These are phyloP conservation scores for Fusarium sp. DNA, from an alignment of 2,329 filamentous ascomycete genomes.

Conservation along the genomic window DNA sequence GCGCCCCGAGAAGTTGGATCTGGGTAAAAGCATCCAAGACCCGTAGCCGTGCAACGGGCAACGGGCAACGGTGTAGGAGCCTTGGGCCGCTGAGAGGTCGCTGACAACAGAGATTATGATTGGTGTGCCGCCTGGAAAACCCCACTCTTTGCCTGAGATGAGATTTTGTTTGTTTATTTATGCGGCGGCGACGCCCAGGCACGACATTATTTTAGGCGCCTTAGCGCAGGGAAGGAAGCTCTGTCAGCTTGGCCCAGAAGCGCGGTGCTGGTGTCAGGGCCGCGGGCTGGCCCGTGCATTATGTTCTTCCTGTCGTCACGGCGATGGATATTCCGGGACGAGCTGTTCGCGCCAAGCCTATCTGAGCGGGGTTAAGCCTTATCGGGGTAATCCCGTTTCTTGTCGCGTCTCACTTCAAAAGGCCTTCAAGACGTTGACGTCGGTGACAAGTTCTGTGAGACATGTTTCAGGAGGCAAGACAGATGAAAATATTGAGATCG, in stretches of 20 bases:
- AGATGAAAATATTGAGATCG: background rate
- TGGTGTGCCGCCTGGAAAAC: slow-evolving; percentile 11
- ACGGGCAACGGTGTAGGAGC: slow-evolving; percentile 41
- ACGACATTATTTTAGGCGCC: slow-evolving; percentile 41
- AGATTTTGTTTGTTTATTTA: slow-evolving; percentile 54
- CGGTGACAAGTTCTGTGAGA: slow-evolving; percentile 6
- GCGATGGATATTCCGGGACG: slow-evolving; percentile 45
- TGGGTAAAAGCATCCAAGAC: slow-evolving; percentile 22
- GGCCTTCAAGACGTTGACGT: slow-evolving; percentile 19
- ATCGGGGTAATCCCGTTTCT: slow-evolving; percentile 13
- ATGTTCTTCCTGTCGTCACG: slow-evolving; percentile 47
- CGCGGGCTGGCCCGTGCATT: slow-evolving; percentile 26
- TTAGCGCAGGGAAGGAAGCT: slow-evolving; percentile 38
- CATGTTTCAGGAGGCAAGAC: background rate
- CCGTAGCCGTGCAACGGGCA: slow-evolving; percentile 47
- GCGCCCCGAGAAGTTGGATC: slow-evolving; percentile 29
- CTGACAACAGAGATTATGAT: slow-evolving; percentile 36
- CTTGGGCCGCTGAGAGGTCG: slow-evolving; percentile 8
- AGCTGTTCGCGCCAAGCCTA: slow-evolving; percentile 13
- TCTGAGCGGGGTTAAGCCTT: background rate
- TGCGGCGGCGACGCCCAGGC: slow-evolving; percentile 36
- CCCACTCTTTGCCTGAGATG: slow-evolving; percentile 40
- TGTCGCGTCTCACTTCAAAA: slow-evolving; percentile 42
- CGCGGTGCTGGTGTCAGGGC: slow-evolving; percentile 37
- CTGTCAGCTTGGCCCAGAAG: slow-evolving; percentile 10